Evolutionary conservation across 257 asterid species (phyloP).

Genomic region (Solanum paucissectum): DNA sequence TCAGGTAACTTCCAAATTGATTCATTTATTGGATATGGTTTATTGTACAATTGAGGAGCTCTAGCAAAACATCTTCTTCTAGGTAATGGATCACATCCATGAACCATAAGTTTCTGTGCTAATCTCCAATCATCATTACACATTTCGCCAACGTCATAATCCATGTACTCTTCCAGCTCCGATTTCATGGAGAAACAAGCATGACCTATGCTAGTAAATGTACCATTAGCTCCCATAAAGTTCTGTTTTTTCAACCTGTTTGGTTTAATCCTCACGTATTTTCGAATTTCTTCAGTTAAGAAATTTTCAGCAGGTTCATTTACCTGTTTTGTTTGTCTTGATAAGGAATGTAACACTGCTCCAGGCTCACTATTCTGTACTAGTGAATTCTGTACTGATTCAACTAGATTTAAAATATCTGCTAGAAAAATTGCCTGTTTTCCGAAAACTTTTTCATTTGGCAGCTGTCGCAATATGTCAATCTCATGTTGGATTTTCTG

Average conservation of each 20-base stretch:
- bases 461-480: conserved; percentile 6
- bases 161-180: conserved; percentile 52
- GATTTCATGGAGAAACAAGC: conserved; percentile 41
- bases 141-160: conserved; percentile 48
- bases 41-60: conserved; percentile 40
- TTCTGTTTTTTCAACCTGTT: conserved; percentile 47
- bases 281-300: conserved; percentile 42
- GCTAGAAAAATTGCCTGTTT: conserved; percentile 39
- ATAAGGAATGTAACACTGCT: not conserved
- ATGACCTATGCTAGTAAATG: conserved; percentile 54
- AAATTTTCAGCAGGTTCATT: conserved; percentile 19
- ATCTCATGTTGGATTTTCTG: conserved; percentile 30
- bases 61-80: conserved; percentile 42
- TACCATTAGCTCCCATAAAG: conserved; percentile 61
- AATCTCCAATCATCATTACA: conserved; percentile 57
- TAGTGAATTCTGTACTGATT: conserved; percentile 12
- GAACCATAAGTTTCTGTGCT: conserved; percentile 46
- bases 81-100: conserved; percentile 69
- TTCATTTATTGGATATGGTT: conserved; percentile 30
- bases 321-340: not conserved
- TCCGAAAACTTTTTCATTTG: conserved; percentile 1
- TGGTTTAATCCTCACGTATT: conserved; percentile 39
- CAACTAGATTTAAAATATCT: conserved; percentile 35
- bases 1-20: conserved; percentile 45
- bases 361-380: not conserved